Evolutionary conservation across 371 early-diverging fungal genomes (phyloP).

Genomic region (Coemansia sp.): DNA sequence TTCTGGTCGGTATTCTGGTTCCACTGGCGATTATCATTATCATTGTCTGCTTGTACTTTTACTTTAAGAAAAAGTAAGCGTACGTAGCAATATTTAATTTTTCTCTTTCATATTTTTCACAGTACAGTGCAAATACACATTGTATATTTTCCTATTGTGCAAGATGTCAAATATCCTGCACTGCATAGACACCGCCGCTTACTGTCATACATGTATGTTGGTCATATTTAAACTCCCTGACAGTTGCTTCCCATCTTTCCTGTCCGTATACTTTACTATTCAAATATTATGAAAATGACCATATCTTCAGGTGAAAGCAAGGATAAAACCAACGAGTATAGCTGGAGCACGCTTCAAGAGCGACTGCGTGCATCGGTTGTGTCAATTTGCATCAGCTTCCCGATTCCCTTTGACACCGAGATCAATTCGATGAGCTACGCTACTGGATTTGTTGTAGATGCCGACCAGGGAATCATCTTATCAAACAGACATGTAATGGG

Average conservation of each 20-base stretch:
- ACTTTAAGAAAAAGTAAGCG: conserved; percentile 19
- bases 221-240: background rate
- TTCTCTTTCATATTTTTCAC: background rate
- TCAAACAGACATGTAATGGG: conserved; percentile 91
- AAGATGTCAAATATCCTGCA: too few species aligned
- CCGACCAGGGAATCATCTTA: conserved; percentile 79
- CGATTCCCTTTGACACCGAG: conserved; percentile 75
- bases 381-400: conserved; percentile 4
- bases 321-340: background rate
- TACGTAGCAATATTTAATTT: background rate
- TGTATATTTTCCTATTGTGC: too few species aligned
- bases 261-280: background rate
- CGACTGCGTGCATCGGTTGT: conserved; percentile 27
- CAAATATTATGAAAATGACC: background rate
- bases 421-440: conserved; percentile 63
- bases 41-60: conserved; percentile 25
- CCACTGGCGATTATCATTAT: conserved; percentile 26
- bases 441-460: conserved; percentile 93
- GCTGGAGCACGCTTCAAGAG: conserved; percentile 29
- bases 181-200: background rate
- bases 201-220: too few species aligned
- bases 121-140: too few species aligned
- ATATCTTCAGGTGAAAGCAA: background rate
- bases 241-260: background rate
- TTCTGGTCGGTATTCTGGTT: conserved; percentile 27